Conservation (phyloP, 192 early-diverging fungal species). For the Backusella australiensis region DNA sequence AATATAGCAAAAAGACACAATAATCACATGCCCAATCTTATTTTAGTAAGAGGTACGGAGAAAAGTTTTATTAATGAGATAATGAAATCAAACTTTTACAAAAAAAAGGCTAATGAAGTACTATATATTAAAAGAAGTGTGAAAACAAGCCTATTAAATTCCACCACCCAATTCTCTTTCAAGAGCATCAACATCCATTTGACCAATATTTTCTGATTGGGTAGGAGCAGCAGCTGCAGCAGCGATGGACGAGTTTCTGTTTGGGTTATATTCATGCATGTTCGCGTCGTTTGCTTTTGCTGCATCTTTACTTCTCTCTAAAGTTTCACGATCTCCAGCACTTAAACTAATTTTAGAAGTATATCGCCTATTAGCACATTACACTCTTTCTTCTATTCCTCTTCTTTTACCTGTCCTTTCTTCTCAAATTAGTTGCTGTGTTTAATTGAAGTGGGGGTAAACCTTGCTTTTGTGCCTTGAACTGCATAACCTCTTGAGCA, state of each 20-base stretch:
- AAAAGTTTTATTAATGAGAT: neutral
- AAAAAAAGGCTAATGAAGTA: neutral
- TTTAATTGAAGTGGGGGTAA: slow-evolving; percentile 31
- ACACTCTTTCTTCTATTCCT: too few species aligned
- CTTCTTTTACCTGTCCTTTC: slow-evolving; percentile 36
- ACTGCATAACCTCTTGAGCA: slow-evolving; percentile 78
- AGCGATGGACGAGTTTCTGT: slow-evolving; percentile 12
- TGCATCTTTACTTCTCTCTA: slow-evolving; percentile 30
- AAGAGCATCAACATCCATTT: slow-evolving; percentile 35
- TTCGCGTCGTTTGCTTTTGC: neutral
- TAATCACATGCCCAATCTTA: neutral
- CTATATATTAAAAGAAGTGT: neutral
- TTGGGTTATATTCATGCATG: neutral
- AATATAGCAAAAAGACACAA: neutral
- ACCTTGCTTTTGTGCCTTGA: slow-evolving; percentile 64
- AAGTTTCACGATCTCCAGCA: slow-evolving; percentile 36
- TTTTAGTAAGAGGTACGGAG: neutral
- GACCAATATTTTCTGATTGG: slow-evolving; percentile 8
- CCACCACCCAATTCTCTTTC: slow-evolving; percentile 40
- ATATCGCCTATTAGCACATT: too few species aligned
- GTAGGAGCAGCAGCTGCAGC: slow-evolving; percentile 17
- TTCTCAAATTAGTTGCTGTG: slow-evolving; percentile 35
- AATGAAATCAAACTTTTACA: neutral
- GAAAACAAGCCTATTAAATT: slow-evolving; percentile 4
- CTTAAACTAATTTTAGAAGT: neutral